Base-by-base conservation (phyloP, 2,329 filamentous ascomycete genomes). In the Trichoderma sp. region DNA sequence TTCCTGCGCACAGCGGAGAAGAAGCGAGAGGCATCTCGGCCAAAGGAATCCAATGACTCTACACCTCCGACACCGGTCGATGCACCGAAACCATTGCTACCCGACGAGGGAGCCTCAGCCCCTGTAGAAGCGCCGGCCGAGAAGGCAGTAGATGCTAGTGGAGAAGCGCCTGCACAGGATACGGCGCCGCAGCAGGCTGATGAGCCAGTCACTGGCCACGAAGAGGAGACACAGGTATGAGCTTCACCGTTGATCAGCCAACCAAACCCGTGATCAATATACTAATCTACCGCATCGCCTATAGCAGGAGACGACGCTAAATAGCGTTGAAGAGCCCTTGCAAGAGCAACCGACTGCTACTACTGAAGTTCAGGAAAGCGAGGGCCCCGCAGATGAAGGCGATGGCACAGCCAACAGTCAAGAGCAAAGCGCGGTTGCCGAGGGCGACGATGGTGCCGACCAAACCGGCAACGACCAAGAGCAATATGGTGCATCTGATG, bases 1-100 rank as follows among this genome's bases (percentile, higher is more conserved):
- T 99, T 97, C 78, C 83, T 99, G 63, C 93, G 95, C 77, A 97
- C 92, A 0, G 93, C 94, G 76, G 93, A 97, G 81, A 97, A 97
- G 86, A 97, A 97, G 82, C 88, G 92, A 73, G 92, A 95, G 76
- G 88, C 89, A 65, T 85, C 85, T 57, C 86, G 88, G 58, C 82
- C 85, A 0, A 89, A 87, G 74, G 83, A 88, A 71, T 73, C 78
- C 4, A 83, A 83, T 67, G 82, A 79, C 39, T 81, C 81, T 36
- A 77, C 82, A 3, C 81, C 84, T 4, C 75, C 77, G 28, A 82
- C 82, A 0, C 83, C 86, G 3, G 78, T 83, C 55, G 85, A 86
- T 68, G 78, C 82, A 17, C 76, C 79, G 6, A 79, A 80, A 34
- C 79, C 80, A 4, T 75, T 77, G 9, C 77, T 80, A 36, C 75